Percentiles rank a stretch among this genome's conserved stretches.
phyloP scores from a whole-genome alignment of 176 grass and related monocot species.

The Carex myosuroides region DNA sequence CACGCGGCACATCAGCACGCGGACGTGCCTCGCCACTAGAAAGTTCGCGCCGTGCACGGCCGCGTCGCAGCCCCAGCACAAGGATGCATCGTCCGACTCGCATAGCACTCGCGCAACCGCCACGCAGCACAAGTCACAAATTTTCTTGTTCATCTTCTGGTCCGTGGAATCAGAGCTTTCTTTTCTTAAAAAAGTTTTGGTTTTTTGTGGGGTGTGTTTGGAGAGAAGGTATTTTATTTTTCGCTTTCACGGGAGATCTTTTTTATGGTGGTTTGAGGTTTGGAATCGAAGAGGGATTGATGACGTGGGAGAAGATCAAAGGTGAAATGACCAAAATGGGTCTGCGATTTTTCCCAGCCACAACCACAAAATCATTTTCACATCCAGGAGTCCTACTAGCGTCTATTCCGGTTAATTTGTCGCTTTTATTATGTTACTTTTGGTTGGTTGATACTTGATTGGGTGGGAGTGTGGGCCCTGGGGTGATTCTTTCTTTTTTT shows the following conservation, averaged over 20 bases:
- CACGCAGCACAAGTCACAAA: slow-evolving; percentile 52
- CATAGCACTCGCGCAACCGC: slow-evolving; percentile 55
- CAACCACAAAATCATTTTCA: neutral
- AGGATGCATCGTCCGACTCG: slow-evolving; percentile 58
- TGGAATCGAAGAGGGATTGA: slow-evolving; percentile 26
- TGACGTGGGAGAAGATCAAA: slow-evolving; percentile 10
- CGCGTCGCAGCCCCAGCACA: slow-evolving; percentile 78
- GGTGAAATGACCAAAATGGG: slow-evolving; percentile 4
- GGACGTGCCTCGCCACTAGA: slow-evolving; percentile 60
- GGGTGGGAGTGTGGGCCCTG: neutral
- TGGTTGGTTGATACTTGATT: neutral
- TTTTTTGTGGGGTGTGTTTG: neutral
- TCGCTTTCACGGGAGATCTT: neutral
- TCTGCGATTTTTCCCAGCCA: neutral
- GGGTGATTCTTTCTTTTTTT: no score
- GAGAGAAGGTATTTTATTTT: neutral
- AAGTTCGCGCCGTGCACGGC: slow-evolving; percentile 83
- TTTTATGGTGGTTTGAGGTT: slow-evolving; percentile 20
- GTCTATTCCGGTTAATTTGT: slow-evolving; percentile 5
- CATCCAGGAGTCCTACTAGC: neutral
- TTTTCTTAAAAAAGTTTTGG: neutral
- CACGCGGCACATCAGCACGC: slow-evolving; percentile 54
- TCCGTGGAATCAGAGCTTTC: no score
- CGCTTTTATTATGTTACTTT: neutral
- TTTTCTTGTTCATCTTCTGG: slow-evolving; percentile 1